Evolutionary conservation across 768 basidiomycete species (phyloP).

Genomic region (Wakefieldia striispora): DNA sequence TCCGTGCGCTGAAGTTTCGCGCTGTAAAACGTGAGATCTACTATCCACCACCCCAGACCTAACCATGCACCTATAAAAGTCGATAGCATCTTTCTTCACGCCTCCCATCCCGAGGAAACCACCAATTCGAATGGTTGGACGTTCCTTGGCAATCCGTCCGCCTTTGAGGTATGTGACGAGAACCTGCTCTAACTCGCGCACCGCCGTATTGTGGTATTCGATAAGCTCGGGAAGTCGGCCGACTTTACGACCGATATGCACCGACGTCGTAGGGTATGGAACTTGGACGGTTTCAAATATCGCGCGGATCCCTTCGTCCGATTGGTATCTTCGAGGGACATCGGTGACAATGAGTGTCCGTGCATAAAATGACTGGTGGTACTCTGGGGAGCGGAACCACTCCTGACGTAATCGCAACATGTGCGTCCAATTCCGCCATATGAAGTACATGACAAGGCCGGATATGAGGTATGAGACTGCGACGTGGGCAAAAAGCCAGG

Average conservation of each 20-base stretch:
- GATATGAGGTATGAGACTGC: conserved; percentile 81
- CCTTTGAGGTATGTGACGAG: conserved; percentile 89
- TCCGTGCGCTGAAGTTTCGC: conserved; percentile 61
- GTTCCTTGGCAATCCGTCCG: conserved; percentile 71
- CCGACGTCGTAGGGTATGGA: conserved; percentile 89
- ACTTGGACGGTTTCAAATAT: conserved; percentile 74
- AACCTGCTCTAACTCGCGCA: conserved; percentile 86
- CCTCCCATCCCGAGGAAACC: conserved; percentile 84
- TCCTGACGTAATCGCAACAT: conserved; percentile 77
- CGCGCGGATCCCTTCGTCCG: conserved; percentile 77
- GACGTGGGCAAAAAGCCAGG: conserved; percentile 81
- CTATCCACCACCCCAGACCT: neutral
- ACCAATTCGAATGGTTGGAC: conserved; percentile 80
- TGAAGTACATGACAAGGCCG: conserved; percentile 63
- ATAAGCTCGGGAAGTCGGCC: conserved; percentile 89
- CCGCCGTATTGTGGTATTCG: conserved; percentile 89
- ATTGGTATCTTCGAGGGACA: conserved; percentile 78
- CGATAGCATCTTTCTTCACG: conserved; percentile 84
- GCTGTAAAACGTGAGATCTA: conserved; percentile 23
- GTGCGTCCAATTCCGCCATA: conserved; percentile 70
- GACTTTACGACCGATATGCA: conserved; percentile 84
- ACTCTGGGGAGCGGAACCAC: conserved; percentile 91
- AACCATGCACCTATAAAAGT: conserved; percentile 78
- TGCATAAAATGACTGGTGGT: conserved; percentile 88
- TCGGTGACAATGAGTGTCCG: conserved; percentile 82